Conservation (phyloP, 192 early-diverging fungal species). For the Pilaira anomala region DNA sequence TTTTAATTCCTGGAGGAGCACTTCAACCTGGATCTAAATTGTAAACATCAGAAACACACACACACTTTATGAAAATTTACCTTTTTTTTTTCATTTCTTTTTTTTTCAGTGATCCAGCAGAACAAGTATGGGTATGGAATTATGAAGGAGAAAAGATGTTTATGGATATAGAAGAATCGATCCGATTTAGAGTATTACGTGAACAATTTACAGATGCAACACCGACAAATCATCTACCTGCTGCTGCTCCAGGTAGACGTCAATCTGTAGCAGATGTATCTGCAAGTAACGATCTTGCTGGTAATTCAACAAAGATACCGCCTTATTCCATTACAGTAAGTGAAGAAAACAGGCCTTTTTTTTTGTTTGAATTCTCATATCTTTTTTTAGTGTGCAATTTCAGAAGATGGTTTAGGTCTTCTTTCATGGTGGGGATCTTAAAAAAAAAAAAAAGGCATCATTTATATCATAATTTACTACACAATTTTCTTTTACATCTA, state of each 20-base stretch:
- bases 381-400: conserved; percentile 55
- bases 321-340: conserved; percentile 54
- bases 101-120: conserved; percentile 51
- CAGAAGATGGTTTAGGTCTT: conserved; percentile 66
- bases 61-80: background rate
- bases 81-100: conserved; percentile 3
- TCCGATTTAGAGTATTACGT: conserved; percentile 74
- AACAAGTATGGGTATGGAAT: conserved; percentile 86
- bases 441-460: too few species aligned
- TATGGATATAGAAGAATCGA: conserved; percentile 76
- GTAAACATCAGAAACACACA: conserved; percentile 34
- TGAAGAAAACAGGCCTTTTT: too few species aligned
- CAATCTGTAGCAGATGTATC: conserved; percentile 37
- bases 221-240: conserved; percentile 48
- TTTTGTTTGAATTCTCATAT: background rate
- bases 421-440: conserved; percentile 65
- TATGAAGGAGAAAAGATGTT: conserved; percentile 74
- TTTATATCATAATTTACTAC: too few species aligned
- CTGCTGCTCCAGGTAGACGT: conserved; percentile 36
- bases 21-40: conserved; percentile 66
- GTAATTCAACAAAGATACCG: conserved; percentile 48
- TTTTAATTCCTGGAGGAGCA: conserved; percentile 65
- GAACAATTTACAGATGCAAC: conserved; percentile 76
- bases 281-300: conserved; percentile 40
- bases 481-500: too few species aligned